These are phyloP conservation scores for Cinnamomum micranthum DNA, from an alignment of 164 flowering plant genomes.

Conservation along the genomic window DNA sequence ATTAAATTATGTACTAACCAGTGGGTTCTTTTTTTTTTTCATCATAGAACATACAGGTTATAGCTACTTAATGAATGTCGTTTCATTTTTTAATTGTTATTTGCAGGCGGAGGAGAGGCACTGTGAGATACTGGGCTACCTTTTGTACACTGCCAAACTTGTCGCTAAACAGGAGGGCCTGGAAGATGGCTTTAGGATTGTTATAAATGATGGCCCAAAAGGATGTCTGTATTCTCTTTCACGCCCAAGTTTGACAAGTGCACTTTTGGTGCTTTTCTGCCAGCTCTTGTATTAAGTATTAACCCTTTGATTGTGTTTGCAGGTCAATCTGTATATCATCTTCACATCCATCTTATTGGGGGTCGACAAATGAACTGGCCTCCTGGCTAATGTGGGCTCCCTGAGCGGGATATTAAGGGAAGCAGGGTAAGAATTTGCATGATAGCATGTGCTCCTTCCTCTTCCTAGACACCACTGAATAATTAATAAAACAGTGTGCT, in stretches of 20 bases:
- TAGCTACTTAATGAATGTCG: no score
- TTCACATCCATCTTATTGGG: slow-evolving; percentile 88
- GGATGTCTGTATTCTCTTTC: slow-evolving; percentile 53
- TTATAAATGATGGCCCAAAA: slow-evolving; percentile 90
- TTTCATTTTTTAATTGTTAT: slow-evolving; percentile 1
- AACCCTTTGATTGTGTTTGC: slow-evolving; percentile 13
- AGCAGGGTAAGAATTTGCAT: background rate
- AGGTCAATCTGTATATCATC: slow-evolving; percentile 96
- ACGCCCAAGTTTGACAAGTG: background rate
- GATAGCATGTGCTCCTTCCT: background rate
- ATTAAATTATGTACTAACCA: no score
- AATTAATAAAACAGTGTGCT: background rate
- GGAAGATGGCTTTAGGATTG: slow-evolving; percentile 80
- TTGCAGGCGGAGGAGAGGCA: slow-evolving; percentile 90
- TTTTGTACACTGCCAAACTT: slow-evolving; percentile 80
- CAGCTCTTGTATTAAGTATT: background rate
- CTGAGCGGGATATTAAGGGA: background rate
- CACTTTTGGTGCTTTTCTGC: background rate
- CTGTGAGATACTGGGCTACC: slow-evolving; percentile 79
- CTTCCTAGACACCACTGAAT: background rate
- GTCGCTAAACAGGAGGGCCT: slow-evolving; percentile 97
- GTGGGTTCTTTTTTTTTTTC: no score
- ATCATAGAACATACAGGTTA: no score
- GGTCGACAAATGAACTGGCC: slow-evolving; percentile 99
- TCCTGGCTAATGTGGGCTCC: slow-evolving; percentile 55